Evolutionary conservation across 305 asterid genomes (phyloP).

Genomic region (Andrographis paniculata): DNA sequence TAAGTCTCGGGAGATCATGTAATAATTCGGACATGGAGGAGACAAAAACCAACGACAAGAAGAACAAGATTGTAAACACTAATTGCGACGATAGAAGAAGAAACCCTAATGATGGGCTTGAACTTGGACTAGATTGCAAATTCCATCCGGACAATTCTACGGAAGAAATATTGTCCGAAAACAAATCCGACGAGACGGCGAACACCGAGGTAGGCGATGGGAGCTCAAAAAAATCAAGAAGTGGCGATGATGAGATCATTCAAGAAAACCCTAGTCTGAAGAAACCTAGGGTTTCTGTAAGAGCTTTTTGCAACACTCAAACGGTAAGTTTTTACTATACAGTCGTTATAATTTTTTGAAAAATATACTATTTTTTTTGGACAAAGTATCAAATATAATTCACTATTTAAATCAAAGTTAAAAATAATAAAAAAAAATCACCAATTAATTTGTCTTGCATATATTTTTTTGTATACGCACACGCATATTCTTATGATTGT

Average conservation of each 20-base stretch:
- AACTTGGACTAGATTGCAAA: constrained; percentile 28
- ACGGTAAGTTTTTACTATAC: too few relatives aligned
- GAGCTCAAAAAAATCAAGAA: constrained; percentile 21
- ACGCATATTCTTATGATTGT: too few relatives aligned
- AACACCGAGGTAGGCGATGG: background rate
- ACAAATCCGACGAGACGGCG: constrained; percentile 23
- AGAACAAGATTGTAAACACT: too few relatives aligned
- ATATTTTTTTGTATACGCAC: too few relatives aligned
- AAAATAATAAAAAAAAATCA: too few relatives aligned
- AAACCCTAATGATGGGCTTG: constrained; percentile 26
- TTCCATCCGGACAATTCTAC: constrained; percentile 8
- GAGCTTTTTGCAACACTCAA: constrained; percentile 27
- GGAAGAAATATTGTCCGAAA: background rate
- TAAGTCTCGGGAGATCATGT: constrained; percentile 30
- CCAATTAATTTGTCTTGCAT: too few relatives aligned
- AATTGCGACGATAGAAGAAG: background rate
- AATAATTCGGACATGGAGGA: constrained; percentile 14
- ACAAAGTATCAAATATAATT: too few relatives aligned
- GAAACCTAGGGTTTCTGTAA: constrained; percentile 50
- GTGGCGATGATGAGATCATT: constrained; percentile 25
- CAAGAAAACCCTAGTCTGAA: constrained; percentile 27
- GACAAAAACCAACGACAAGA: constrained; percentile 4
- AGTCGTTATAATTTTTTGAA: background rate
- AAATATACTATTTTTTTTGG: too few relatives aligned
- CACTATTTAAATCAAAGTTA: too few relatives aligned